Evolutionary conservation across 2,329 filamentous ascomycete species (phyloP), one percentile per base, ranked within the genome.

Genomic region (Leptographium procerum): DNA sequence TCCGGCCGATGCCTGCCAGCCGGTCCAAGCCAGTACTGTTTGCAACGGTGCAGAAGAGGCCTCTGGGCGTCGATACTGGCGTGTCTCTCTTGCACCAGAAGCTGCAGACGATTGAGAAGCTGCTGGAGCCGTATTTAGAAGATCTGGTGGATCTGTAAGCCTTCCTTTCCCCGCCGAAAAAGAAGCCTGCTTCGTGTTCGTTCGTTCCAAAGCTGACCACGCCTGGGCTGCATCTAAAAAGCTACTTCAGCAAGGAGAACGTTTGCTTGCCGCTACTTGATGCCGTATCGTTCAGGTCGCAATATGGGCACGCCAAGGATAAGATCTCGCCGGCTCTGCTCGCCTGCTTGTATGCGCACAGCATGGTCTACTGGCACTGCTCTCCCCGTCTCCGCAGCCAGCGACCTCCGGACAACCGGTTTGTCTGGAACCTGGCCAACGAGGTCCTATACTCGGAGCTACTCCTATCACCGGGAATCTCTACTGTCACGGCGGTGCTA

Each of bases 191-290:
- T n/a, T n/a, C n/a, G n/a, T n/a, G n/a, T n/a, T n/a, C n/a, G n/a
- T n/a, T n/a, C n/a, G n/a, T n/a, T n/a, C n/a, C 16, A 3, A 45
- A 66, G 73, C 4, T 73, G 74, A 1, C 81, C 83, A 56, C 72
- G 76, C n/a, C n/a, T n/a, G n/a, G n/a, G n/a, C 7, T 24, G 28
- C 16, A 4, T 10, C 3, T 19, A 13, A 3, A 11, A 60, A 72
- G 73, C 34, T 83, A 83, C 64, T 77, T 83, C 58, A 70, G 75
- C 34, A 75, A 78, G 57, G 76, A 80, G 45, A 82, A 85, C 65
- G 70, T 71, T n/a, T 82, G 80, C n/a, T 81, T 85, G 60, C 83
- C 83, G 0, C 70, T 86, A 2, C 72, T 85, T 9, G 81, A 86
- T 60, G 77, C 81, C 50, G 67, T 73, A 3, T 73, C 75, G 0